Evolutionary conservation across 2,329 filamentous ascomycete species (phyloP).

Genomic region (Epichloe scottii): DNA sequence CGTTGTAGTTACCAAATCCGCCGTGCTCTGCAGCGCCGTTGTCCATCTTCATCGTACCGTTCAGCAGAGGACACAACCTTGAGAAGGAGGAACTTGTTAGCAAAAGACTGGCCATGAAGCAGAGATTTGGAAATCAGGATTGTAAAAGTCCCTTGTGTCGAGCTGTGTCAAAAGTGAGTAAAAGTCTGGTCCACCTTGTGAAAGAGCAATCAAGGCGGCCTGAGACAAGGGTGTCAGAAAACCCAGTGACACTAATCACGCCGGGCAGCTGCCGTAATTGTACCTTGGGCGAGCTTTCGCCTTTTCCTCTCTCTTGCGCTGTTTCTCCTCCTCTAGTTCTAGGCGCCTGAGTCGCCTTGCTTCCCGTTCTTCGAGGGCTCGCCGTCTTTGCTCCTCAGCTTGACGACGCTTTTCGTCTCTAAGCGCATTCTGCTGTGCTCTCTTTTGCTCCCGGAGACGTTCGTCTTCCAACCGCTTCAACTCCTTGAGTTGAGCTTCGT

Average conservation of each 20-base stretch:
- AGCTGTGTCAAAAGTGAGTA: neutral
- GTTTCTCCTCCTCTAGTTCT: slow-evolving; percentile 7
- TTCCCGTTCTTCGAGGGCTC: slow-evolving; percentile 8
- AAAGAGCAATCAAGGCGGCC: neutral
- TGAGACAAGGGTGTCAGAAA: neutral
- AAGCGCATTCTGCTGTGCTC: slow-evolving; percentile 4
- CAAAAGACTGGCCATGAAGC: neutral
- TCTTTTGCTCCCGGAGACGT: slow-evolving; percentile 9
- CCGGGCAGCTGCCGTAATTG: slow-evolving; percentile 10
- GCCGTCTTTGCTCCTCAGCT: slow-evolving; percentile 10
- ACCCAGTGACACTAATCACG: slow-evolving; percentile 9
- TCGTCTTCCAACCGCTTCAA: slow-evolving; percentile 10
- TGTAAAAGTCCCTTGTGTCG: neutral
- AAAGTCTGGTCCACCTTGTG: neutral
- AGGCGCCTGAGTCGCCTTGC: slow-evolving; percentile 4
- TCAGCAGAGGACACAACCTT: slow-evolving; percentile 74
- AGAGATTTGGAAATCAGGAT: neutral
- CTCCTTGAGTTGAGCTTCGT: slow-evolving; percentile 4
- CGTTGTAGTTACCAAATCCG: slow-evolving; percentile 44
- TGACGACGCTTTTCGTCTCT: slow-evolving; percentile 5
- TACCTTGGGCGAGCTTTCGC: slow-evolving; percentile 11
- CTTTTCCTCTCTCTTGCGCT: slow-evolving; percentile 10
- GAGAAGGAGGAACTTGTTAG: slow-evolving; percentile 10
- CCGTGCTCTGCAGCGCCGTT: slow-evolving; percentile 43
- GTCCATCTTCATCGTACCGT: slow-evolving; percentile 61